Base-by-base conservation (phyloP, 2,329 filamentous ascomycete genomes). In the Xylariaceae sp. region DNA sequence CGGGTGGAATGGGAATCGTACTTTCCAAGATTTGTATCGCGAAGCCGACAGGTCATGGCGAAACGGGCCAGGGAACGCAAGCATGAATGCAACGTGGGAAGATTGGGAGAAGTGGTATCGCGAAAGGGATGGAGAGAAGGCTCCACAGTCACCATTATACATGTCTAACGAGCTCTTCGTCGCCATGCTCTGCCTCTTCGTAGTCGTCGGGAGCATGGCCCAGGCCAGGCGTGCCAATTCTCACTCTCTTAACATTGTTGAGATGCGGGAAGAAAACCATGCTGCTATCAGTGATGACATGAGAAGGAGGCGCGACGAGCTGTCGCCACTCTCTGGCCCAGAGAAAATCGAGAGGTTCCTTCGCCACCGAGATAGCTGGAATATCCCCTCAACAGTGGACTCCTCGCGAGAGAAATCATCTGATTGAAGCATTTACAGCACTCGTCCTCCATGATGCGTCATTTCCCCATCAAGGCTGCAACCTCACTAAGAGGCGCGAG, bases 31-130 rank as follows among this genome's bases (percentile, higher is more conserved):
- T n/a, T 34, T 49, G 3, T 63, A 63, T 42, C 67, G 73, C 32
- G 53, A 64, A 3, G 64, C 67, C 14, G 71, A 80, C 50, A 64
- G 61, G 20, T 60, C 65, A 4, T 83, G 78, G 78, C 71, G 76
- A 27, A 57, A 68, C 12, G 62, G 63, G 25, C 69, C 72, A 0
- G 72, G 71, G 20, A 76, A 67, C 44, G 65, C 78, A 11, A 75
- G 75, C 40, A 68, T 69, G 56, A 97, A 97, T 64, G 93, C 89
- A 1, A 97, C 93, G 0, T 98, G 93, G 93, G 93, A 98, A 64
- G 93, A 98, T 64, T 96, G 91, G 91, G 88, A 95, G 69, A 76
- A 76, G 36, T 95, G 86, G 83, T 78, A 87, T 56, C 73, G 80
- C 25, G 65, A 74, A 64, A 65, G 72, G 60, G 65, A 73, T 39